Evolutionary conservation across 345 rosid species (phyloP), one percentile per base, ranked within the genome.

Genomic region (Turnera subulata): DNA sequence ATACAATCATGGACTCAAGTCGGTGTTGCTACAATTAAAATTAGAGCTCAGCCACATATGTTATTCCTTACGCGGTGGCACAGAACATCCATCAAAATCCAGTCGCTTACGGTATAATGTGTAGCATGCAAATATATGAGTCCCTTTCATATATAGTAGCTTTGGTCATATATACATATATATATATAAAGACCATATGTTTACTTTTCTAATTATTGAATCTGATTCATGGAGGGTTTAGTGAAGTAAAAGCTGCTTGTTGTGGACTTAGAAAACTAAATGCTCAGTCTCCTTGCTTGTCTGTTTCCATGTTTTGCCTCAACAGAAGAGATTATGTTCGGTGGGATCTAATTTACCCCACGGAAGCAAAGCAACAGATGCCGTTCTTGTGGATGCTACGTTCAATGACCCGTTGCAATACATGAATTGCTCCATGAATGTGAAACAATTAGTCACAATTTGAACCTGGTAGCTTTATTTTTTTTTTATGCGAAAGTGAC

Each of bases 331-430:
- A 82, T 55, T 82, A 84, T 74, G n/a, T 84, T 0, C 88, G 84
- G 24, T 85, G 98, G 98, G 98, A 91, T 77, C 44, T 67, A 1
- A 73, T 42, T 20, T 95, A 88, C 71, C 92, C 95, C 11, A 84
- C 85, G 1, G 83, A 88, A 64, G 85, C 84, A 1, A 88, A 64
- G 85, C 84, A 1, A 72, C 78, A 17, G 75, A 78, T 60, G 42
- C 56, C 0, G 59, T 76, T 42, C 26, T 81, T 46, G 77, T 78
- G 6, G 83, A 91, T 74, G 43, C 68, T 13, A 46, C 81, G 61
- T 77, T 78, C 16, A 62, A 68, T 46, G 85, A 81, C 50, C 21
- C 75, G 6, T 54, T 80, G 11, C 63, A 59, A 4, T 72, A 79
- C 67, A 47, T 76, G 1, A n/a, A n/a, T n/a, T 68, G 38, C 65